A percentile compares a stretch with the other conserved stretches of the same genome.
Conservation (phyloP, 495 filamentous ascomycete genomes). For the Annulohypoxylon moriforme region DNA sequence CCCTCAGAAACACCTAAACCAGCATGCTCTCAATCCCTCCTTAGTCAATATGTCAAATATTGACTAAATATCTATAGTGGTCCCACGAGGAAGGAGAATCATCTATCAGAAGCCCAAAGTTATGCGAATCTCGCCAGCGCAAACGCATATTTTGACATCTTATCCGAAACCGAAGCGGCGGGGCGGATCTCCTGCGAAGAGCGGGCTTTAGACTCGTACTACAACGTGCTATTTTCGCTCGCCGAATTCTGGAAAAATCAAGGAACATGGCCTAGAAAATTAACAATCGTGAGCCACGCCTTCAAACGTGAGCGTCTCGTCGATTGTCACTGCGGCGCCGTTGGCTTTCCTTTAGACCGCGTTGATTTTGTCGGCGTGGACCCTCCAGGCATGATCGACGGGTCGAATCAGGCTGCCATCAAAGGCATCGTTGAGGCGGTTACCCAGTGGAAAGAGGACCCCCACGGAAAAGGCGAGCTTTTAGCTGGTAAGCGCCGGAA, state of each 20-base stretch:
- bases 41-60: background rate
- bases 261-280: constrained; percentile 59
- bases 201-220: constrained; percentile 80
- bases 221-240: constrained; percentile 79
- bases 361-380: constrained; percentile 74
- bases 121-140: constrained; percentile 67
- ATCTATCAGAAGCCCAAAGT: constrained; percentile 71
- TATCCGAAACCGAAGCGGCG: constrained; percentile 12
- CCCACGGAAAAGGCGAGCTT: constrained; percentile 58
- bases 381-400: constrained; percentile 63
- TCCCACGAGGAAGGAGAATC: constrained; percentile 67
- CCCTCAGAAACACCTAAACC: background rate
- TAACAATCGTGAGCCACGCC: constrained; percentile 78
- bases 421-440: constrained; percentile 55
- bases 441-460: constrained; percentile 62
- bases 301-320: constrained; percentile 79
- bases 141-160: constrained; percentile 54
- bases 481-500: constrained; percentile 59
- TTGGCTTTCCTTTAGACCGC: constrained; percentile 63
- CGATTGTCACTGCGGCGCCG: constrained; percentile 72
- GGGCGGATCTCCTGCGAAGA: constrained; percentile 58
- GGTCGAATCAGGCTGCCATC: constrained; percentile 51
- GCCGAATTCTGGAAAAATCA: constrained; percentile 64
- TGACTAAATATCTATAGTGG: constrained; percentile 59
- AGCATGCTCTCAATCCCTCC: background rate